Evolutionary conservation across 306 rosid genomes (phyloP).

Genomic region (Spatholobus suberectus): DNA sequence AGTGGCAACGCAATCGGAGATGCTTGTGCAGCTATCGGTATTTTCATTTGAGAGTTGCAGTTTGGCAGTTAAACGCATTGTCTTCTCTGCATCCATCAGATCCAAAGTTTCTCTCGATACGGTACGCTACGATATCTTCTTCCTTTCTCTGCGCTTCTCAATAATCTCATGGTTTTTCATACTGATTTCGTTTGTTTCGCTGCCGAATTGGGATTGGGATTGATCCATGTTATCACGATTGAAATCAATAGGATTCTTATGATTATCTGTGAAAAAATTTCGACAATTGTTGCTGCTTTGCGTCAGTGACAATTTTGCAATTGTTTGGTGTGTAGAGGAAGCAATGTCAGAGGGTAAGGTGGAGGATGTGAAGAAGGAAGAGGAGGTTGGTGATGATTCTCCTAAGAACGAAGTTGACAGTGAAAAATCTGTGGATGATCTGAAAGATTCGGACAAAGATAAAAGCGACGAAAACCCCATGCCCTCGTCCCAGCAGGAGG

Average conservation of each 20-base stretch:
- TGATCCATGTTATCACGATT: slow-evolving; percentile 35
- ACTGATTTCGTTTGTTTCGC: neutral
- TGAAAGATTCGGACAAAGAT: slow-evolving; percentile 47
- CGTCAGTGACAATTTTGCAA: slow-evolving; percentile 8
- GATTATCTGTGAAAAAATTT: neutral
- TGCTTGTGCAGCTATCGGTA: slow-evolving; percentile 14
- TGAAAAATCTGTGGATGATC: slow-evolving; percentile 55
- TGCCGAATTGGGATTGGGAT: neutral
- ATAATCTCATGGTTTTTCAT: neutral
- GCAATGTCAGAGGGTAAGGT: slow-evolving; percentile 62
- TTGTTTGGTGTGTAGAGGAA: slow-evolving; percentile 27
- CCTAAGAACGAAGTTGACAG: slow-evolving; percentile 50
- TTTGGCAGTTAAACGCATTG: slow-evolving; percentile 22
- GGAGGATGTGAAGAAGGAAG: slow-evolving; percentile 64
- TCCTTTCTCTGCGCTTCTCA: neutral
- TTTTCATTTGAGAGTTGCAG: slow-evolving; percentile 23
- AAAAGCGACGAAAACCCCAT: slow-evolving; percentile 54
- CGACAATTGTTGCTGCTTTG: neutral
- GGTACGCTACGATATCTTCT: neutral
- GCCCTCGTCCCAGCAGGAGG: slow-evolving; percentile 88
- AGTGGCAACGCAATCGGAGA: slow-evolving; percentile 37
- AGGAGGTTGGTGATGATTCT: slow-evolving; percentile 51
- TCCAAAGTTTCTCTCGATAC: slow-evolving; percentile 12
- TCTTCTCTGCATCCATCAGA: slow-evolving; percentile 2
- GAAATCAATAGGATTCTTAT: neutral